Base-by-base conservation (phyloP, 2,329 filamentous ascomycete genomes). In the Lachnellula suecica region DNA sequence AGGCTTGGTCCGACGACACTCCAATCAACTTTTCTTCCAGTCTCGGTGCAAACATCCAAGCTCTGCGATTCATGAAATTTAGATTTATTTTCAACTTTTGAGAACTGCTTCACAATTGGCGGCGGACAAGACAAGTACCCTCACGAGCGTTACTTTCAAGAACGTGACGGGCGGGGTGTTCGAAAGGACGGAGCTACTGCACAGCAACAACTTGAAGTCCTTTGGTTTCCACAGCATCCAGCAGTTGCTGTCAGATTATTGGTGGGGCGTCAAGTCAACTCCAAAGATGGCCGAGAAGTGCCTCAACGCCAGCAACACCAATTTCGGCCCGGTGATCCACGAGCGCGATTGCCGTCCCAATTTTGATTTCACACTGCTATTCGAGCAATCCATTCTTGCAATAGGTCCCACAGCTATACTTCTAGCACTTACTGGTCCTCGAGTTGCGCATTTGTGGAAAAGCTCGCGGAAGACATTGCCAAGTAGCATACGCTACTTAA, bases 311-410 rank as follows among this genome's bases (percentile, higher is more conserved):
- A 31, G 27, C 13, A 31, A 31, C 27, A 31, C 27, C 27, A 13
- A 8, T 13, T 31, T 31, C 27, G 27, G 27, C 27, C 27, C 27
- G 27, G 27, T 31, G 27, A 13, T 31, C 8, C 27, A 31, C 13
- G 27, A 31, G 7, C 27, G 13, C 13, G 27, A 31, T 13, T 31
- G 27, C 13, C 27, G 27, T 7, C 13, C 27, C 27, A 31, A n/a
- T n/a, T 54, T 57, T 37, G 56, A 56, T 17, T 57, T 57, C 37
- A 57, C 47, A 4, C 41, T 52, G 10, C 34, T 44, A 4, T 51
- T 52, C 29, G 50, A 59, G 31, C 42, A 49, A n/a, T 34, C 37
- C 4, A 45, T 54, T 19, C 25, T 54, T 1, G 25, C 19, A 13
- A 45, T n/a, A n/a, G n/a, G n/a, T 52, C 25, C 3, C 44, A 2